A percentile compares a stretch with the other conserved stretches of the same genome.
These are phyloP conservation scores for Boletus huronensis DNA, from an alignment of 768 basidiomycete genomes.

Conservation along the genomic window DNA sequence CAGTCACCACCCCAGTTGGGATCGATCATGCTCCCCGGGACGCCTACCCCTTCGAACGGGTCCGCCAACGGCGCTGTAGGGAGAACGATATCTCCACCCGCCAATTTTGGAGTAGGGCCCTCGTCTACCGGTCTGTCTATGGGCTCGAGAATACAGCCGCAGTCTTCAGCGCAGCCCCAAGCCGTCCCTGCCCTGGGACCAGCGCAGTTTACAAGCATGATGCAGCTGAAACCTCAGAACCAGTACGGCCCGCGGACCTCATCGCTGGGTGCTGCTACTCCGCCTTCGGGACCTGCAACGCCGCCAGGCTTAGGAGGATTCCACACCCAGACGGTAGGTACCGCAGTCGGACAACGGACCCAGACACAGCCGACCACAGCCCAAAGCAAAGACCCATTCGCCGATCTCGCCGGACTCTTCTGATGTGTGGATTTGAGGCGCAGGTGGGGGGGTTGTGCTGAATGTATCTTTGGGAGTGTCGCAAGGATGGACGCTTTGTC, in stretches of 20 bases:
- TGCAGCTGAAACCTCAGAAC: conserved; percentile 18
- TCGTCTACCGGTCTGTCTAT: conserved; percentile 1
- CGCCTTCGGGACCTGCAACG: conserved; percentile 15
- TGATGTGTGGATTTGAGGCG: conserved; percentile 27
- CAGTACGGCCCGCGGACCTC: conserved; percentile 11
- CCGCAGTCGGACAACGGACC: conserved; percentile 17
- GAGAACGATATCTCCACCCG: conserved; percentile 15
- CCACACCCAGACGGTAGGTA: background rate
- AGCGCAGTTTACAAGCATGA: conserved; percentile 11
- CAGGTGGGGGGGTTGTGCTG: background rate
- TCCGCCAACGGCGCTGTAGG: conserved; percentile 10
- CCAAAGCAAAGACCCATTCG: conserved; percentile 74
- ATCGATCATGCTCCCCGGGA: conserved; percentile 42
- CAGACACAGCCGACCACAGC: conserved; percentile 23
- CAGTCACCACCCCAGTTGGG: conserved; percentile 32
- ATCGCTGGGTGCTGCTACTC: conserved; percentile 8
- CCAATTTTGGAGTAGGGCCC: conserved; percentile 1
- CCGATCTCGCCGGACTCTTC: conserved; percentile 76
- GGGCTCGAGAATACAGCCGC: conserved; percentile 3
- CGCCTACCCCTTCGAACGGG: conserved; percentile 31
- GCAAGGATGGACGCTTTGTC: conserved; percentile 1
- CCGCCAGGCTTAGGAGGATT: conserved; percentile 6
- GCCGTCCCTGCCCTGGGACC: background rate
- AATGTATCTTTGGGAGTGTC: background rate
- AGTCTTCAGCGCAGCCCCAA: conserved; percentile 1